Conservation (phyloP, 768 basidiomycete genomes). For the Collybiopsis luxurians region DNA sequence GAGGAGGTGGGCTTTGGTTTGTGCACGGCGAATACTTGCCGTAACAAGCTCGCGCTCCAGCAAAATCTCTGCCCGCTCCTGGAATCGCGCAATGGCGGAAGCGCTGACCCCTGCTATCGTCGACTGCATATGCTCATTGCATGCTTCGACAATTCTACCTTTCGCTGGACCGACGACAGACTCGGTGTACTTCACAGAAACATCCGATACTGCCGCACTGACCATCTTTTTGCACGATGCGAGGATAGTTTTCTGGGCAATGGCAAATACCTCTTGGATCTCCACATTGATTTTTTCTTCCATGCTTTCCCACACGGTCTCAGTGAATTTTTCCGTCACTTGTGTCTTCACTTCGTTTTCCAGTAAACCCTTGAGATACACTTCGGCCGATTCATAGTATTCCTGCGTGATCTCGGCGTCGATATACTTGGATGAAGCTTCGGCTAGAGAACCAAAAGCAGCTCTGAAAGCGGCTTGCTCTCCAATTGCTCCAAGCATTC, state of each 20-base stretch:
- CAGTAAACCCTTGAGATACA: not conserved
- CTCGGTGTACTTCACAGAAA: not conserved
- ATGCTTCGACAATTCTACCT: not conserved
- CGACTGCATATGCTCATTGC: not conserved
- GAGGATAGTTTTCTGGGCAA: not conserved
- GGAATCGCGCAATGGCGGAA: not conserved
- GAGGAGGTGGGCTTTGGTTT: not conserved
- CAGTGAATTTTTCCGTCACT: not conserved
- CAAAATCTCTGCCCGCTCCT: slow-evolving; percentile 2
- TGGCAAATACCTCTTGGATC: not conserved
- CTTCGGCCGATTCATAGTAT: not conserved
- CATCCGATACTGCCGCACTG: not conserved
- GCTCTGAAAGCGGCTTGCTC: not conserved
- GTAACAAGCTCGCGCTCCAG: slow-evolving; percentile 3
- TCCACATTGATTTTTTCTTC: not conserved
- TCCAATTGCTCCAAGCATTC: not conserved
- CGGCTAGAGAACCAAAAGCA: not conserved
- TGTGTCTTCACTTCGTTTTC: not conserved
- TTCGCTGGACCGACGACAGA: not conserved
- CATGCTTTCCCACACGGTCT: not conserved
- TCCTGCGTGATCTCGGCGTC: not conserved
- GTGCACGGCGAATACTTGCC: not conserved
- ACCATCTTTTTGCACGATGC: not conserved
- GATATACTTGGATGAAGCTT: not conserved
- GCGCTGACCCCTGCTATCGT: not conserved